Percentiles rank a stretch among this genome's conserved stretches.
phyloP scores from a whole-genome alignment of 768 basidiomycete genomes.

The Suillus sp. region DNA sequence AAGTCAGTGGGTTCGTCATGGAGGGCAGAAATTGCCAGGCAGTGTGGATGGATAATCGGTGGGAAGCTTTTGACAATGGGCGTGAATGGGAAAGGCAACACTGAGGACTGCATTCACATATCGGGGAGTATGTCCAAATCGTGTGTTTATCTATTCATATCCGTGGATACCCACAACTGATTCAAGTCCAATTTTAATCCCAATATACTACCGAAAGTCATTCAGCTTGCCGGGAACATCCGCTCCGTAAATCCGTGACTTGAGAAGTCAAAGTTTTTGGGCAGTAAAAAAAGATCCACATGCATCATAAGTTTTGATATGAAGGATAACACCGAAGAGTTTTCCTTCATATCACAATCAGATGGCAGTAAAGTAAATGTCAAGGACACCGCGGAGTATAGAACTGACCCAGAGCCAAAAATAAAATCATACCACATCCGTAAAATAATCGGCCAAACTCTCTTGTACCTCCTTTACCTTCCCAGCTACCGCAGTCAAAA shows the following conservation, averaged over 20 bases:
- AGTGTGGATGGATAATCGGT: constrained; percentile 38
- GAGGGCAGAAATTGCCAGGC: constrained; percentile 41
- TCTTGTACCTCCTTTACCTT: constrained; percentile 51
- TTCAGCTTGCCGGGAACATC: neutral
- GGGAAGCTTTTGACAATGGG: constrained; percentile 45
- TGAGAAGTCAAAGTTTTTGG: neutral
- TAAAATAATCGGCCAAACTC: constrained; percentile 48
- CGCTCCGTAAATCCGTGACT: neutral
- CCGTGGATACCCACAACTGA: neutral
- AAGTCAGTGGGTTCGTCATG: constrained; percentile 40
- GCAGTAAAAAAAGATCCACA: neutral
- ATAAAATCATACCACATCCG: constrained; percentile 37
- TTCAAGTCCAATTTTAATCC: neutral
- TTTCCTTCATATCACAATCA: neutral
- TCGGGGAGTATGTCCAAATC: neutral
- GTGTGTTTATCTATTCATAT: neutral
- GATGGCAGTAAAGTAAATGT: neutral
- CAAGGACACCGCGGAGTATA: neutral
- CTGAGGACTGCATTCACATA: neutral
- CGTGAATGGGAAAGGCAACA: constrained; percentile 35
- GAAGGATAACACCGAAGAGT: neutral
- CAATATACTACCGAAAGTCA: neutral
- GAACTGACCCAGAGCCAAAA: neutral
- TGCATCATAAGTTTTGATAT: neutral
- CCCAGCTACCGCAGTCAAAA: constrained; percentile 42